phyloP scores from a whole-genome alignment of 805 yeast species.

The Kazachstania kunashirensis region DNA sequence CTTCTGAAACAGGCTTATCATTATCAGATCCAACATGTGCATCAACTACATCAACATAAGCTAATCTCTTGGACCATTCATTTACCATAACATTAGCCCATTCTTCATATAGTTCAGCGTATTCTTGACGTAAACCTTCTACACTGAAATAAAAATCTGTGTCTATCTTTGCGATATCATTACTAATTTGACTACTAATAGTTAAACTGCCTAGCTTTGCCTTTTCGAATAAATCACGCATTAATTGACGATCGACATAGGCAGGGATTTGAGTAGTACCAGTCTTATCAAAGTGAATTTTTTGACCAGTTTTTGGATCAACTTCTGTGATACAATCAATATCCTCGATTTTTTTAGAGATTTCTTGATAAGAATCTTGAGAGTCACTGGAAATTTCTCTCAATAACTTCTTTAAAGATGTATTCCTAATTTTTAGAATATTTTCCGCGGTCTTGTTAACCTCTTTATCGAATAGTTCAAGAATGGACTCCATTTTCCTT shows the following conservation, averaged over 20 bases:
- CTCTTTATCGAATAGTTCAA: slow-evolving; percentile 32
- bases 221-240: slow-evolving; percentile 35
- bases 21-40: slow-evolving; percentile 13
- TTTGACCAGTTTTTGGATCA: slow-evolving; percentile 27
- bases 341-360: slow-evolving; percentile 30
- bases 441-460: slow-evolving; percentile 25
- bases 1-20: slow-evolving; percentile 34
- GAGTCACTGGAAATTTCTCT: slow-evolving; percentile 26
- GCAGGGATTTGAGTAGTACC: slow-evolving; percentile 30
- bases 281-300: slow-evolving; percentile 27
- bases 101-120: slow-evolving; percentile 62
- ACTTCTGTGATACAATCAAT: slow-evolving; percentile 30
- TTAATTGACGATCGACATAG: slow-evolving; percentile 38
- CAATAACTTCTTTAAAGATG: slow-evolving; percentile 29
- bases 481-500: slow-evolving; percentile 32
- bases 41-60: slow-evolving; percentile 30
- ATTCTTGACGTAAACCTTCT: slow-evolving; percentile 33
- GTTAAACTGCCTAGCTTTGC: slow-evolving; percentile 3
- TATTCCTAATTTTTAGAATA: slow-evolving; percentile 22
- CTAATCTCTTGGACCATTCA: slow-evolving; percentile 55
- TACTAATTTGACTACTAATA: slow-evolving; percentile 28
- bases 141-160: slow-evolving; percentile 30
- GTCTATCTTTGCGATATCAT: slow-evolving; percentile 25
- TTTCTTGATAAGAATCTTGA: slow-evolving; percentile 18
- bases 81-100: slow-evolving; percentile 59